Evolutionary conservation across 2,329 filamentous ascomycete genomes (phyloP).

Genomic region (Xylariaceae sp.): DNA sequence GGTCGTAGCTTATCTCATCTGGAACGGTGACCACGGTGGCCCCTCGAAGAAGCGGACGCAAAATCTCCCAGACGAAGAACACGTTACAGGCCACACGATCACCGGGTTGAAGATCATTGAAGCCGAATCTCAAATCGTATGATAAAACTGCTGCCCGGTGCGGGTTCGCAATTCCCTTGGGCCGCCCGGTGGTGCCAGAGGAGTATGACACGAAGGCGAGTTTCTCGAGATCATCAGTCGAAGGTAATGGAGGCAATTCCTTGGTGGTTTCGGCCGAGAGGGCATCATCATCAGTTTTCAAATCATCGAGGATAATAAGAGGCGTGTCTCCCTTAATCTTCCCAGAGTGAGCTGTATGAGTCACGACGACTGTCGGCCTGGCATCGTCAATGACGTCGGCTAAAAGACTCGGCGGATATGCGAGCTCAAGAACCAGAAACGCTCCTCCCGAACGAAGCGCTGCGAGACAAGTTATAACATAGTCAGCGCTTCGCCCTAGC

Average conservation of each 20-base stretch:
- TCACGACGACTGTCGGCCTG: conserved; percentile 70
- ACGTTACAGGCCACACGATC: conserved; percentile 87
- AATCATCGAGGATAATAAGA: conserved; percentile 65
- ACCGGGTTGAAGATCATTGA: conserved; percentile 70
- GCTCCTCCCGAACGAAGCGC: conserved; percentile 78
- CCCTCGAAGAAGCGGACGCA: conserved; percentile 74
- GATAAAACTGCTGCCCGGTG: conserved; percentile 74
- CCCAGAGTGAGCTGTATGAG: conserved; percentile 63
- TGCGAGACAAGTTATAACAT: conserved; percentile 77
- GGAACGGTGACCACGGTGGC: conserved; percentile 76
- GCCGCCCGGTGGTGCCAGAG: conserved; percentile 72
- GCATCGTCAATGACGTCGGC: conserved; percentile 79
- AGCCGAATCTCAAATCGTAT: conserved; percentile 70
- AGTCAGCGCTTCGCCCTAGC: conserved; percentile 74
- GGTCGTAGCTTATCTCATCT: conserved; percentile 78
- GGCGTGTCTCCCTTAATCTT: conserved; percentile 67
- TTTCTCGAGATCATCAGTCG: conserved; percentile 70
- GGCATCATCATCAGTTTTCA: conserved; percentile 32
- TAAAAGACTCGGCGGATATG: conserved; percentile 73
- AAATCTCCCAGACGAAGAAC: conserved; percentile 84
- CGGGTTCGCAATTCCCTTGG: conserved; percentile 82
- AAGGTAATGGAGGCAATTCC: conserved; percentile 54
- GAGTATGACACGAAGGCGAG: conserved; percentile 82
- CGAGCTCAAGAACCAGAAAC: conserved; percentile 78
- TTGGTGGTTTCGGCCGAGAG: conserved; percentile 42